Conservation (phyloP, 2,329 filamentous ascomycete species). For the Fonsecaea pugnacius region DNA sequence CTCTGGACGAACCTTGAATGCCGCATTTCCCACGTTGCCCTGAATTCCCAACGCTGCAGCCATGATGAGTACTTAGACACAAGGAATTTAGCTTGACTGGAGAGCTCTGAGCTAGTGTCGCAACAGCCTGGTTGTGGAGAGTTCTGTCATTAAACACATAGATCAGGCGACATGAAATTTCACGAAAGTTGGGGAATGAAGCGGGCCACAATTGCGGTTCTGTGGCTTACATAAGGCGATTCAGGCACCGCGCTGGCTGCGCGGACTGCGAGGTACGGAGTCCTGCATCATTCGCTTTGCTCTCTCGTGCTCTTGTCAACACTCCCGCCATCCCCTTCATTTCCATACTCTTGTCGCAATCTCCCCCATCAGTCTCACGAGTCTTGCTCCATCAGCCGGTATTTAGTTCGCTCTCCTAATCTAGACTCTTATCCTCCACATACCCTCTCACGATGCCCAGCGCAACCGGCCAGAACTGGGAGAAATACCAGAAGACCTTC, state of each 20-base stretch:
- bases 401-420: neutral
- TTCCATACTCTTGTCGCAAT: slow-evolving; percentile 12
- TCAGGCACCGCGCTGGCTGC: slow-evolving; percentile 23
- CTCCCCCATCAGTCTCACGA: neutral
- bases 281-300: slow-evolving; percentile 12
- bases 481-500: slow-evolving; percentile 98
- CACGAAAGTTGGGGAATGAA: slow-evolving; percentile 21
- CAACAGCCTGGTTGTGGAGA: neutral
- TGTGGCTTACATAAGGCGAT: slow-evolving; percentile 8
- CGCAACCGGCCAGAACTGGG: slow-evolving; percentile 92
- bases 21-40: slow-evolving; percentile 61
- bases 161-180: slow-evolving; percentile 24
- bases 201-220: slow-evolving; percentile 5
- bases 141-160: slow-evolving; percentile 3
- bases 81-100: neutral
- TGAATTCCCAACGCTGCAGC: slow-evolving; percentile 53
- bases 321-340: slow-evolving; percentile 22
- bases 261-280: slow-evolving; percentile 28
- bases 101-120: neutral
- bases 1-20: slow-evolving; percentile 63
- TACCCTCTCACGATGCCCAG: slow-evolving; percentile 70
- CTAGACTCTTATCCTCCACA: neutral
- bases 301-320: slow-evolving; percentile 9
- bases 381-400: neutral
- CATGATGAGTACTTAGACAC: slow-evolving; percentile 49